These are phyloP conservation scores for Sporothrix globosa DNA, from an alignment of 2,329 filamentous ascomycete genomes.

Conservation along the genomic window DNA sequence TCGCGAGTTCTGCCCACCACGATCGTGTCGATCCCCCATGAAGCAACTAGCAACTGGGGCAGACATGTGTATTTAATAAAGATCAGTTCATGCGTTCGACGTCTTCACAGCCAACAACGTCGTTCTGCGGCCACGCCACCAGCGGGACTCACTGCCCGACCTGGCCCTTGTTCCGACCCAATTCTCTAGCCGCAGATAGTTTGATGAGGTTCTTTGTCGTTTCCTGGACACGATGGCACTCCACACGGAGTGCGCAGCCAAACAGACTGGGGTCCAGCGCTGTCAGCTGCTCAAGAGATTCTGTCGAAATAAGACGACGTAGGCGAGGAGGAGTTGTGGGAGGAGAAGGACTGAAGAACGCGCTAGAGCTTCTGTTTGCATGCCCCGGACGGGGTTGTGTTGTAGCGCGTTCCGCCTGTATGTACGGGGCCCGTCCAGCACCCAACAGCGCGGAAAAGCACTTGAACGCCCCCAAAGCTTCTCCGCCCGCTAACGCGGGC, in stretches of 20 bases:
- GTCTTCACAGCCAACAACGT: neutral
- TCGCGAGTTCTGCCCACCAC: conserved; percentile 11
- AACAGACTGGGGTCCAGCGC: neutral
- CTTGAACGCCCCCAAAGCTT: neutral
- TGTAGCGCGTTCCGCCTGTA: conserved; percentile 11
- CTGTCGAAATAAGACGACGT: neutral
- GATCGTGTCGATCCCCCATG: conserved; percentile 19
- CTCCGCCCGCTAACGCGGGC: conserved; percentile 12
- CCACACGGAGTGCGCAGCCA: conserved; percentile 17
- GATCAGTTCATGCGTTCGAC: neutral
- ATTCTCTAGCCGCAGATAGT: conserved; percentile 21
- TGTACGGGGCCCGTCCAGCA: neutral
- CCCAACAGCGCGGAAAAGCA: conserved; percentile 2
- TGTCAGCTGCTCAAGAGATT: conserved; percentile 21
- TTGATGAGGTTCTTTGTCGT: conserved; percentile 24
- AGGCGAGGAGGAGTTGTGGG: neutral
- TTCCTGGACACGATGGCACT: conserved; percentile 24
- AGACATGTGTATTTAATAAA: conserved; percentile 14
- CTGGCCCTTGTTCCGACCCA: conserved; percentile 2
- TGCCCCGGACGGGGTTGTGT: conserved; percentile 11
- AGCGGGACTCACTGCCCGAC: neutral
- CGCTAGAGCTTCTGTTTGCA: conserved; percentile 22
- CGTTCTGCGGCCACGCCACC: neutral
- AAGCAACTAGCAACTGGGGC: conserved; percentile 6
- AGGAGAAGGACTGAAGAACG: neutral